Conservation (phyloP, 805 yeast species). For the Candida methanosorbosa region DNA sequence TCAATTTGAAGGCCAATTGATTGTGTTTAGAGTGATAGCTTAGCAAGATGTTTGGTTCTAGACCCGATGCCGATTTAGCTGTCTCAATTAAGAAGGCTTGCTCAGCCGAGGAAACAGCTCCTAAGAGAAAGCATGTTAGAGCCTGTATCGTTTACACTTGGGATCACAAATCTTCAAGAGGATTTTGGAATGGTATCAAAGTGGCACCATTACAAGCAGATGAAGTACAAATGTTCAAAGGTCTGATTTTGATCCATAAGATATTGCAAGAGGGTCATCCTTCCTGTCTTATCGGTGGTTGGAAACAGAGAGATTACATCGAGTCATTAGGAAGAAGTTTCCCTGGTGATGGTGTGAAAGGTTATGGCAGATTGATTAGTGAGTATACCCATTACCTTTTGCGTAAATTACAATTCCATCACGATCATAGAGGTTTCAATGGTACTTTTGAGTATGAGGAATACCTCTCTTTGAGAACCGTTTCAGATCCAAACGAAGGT, state of each 20-base stretch:
- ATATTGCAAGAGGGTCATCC: conserved; percentile 98
- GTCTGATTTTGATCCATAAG: conserved; percentile 78
- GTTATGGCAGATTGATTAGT: conserved; percentile 64
- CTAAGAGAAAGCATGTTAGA: conserved; percentile 92
- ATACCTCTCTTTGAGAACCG: conserved; percentile 78
- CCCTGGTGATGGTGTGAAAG: conserved; percentile 31
- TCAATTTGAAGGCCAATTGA: not conserved
- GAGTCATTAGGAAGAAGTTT: conserved; percentile 57
- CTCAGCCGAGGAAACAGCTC: conserved; percentile 78
- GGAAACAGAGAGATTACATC: conserved; percentile 69
- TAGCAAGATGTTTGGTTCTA: conserved; percentile 1
- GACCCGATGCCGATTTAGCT: conserved; percentile 31
- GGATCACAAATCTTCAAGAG: conserved; percentile 83
- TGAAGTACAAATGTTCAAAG: conserved; percentile 79
- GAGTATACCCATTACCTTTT: conserved; percentile 69
- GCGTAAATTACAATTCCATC: conserved; percentile 74
- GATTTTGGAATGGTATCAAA: conserved; percentile 79
- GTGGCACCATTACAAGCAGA: conserved; percentile 72
- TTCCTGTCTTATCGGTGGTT: conserved; percentile 71
- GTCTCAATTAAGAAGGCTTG: conserved; percentile 74
- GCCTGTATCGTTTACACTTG: conserved; percentile 93
- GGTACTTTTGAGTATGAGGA: conserved; percentile 97
- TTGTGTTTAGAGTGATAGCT: not conserved
- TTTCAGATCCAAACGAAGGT: conserved; percentile 93
- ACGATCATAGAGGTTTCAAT: conserved; percentile 78